Base-by-base conservation (phyloP, 345 rosid genomes). In the Anastatica hierochuntica region DNA sequence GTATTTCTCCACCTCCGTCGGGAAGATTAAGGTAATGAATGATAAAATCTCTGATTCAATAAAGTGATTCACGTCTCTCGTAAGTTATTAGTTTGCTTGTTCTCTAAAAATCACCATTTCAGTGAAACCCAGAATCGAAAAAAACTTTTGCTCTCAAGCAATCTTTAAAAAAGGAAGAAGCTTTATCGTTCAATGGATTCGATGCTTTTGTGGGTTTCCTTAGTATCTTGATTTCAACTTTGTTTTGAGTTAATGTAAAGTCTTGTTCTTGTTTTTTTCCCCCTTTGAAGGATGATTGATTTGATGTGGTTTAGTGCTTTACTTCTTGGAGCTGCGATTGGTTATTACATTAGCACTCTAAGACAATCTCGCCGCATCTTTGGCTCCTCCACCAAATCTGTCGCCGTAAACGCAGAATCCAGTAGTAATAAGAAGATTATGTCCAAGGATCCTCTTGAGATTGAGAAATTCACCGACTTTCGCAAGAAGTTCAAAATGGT, bases 401-500 rank as follows among this genome's bases (percentile, higher is more conserved):
- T 55, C 49, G 72, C 54, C 20, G 66, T 17, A 7, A 30, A 57
- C 52, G 38, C 41, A 50, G 64, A 43, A 8, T 62, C 19, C 3
- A 63, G 43, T 34, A 76, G 18, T 71, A 72, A 75, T 58, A 58
- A 8, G n/a, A n/a, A n/a, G n/a, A n/a, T n/a, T 2, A 76, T 53
- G 58, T 21, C 72, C 10, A 88, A 85, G 66, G 73, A 67, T 44
- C 77, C 72, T 39, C 68, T 78, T 58, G 97, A 88, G 62, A 81
- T 85, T 34, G 98, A 88, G 64, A 78, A 88, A 62, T 79, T 92
- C 61, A 94, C 98, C 31, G 90, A 78, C 59, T 76, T 88, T 57
- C 75, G 83, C 34, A 86, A 85, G 31, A 86, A 85, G 60, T 92
- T 92, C 70, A 92, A 92, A 71, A 81, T 92, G 98, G 98, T 85